phyloP scores from a whole-genome alignment of 2,329 filamentous ascomycete species.

The Mollisiaceae sp. region DNA sequence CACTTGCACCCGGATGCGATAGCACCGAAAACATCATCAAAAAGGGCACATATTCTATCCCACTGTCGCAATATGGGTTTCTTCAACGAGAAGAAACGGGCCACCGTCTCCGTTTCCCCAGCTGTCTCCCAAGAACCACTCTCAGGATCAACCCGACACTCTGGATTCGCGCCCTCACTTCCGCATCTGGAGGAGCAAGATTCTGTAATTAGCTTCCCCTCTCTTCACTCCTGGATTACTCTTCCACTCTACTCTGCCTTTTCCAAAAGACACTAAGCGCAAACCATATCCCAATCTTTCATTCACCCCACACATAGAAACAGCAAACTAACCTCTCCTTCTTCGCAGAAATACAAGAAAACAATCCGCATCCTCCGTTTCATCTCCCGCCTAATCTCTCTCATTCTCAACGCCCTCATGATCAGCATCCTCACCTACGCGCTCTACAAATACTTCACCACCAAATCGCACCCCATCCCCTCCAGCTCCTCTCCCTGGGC shows the following conservation, averaged over 20 bases:
- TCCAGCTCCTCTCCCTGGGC: conserved; percentile 22
- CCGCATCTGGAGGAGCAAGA: conserved; percentile 27
- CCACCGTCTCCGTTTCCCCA: conserved; percentile 54
- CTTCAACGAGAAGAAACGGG: conserved; percentile 17
- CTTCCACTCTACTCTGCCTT: not conserved
- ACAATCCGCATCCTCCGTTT: conserved; percentile 33
- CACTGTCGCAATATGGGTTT: conserved; percentile 17
- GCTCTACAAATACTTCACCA: conserved; percentile 31
- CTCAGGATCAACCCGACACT: conserved; percentile 9
- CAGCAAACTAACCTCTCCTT: not conserved
- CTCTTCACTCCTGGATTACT: not conserved
- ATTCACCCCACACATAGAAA: not conserved
- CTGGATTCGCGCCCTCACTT: conserved; percentile 14
- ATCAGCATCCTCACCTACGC: conserved; percentile 29
- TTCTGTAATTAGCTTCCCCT: conserved; percentile 15
- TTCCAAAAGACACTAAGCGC: not conserved
- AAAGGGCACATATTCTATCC: not conserved
- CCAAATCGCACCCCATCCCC: conserved; percentile 6
- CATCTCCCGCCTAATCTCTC: conserved; percentile 25
- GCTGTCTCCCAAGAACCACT: conserved; percentile 11
- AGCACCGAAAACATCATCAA: not conserved
- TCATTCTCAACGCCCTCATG: conserved; percentile 29
- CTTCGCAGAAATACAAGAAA: conserved; percentile 28
- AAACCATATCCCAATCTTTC: not conserved
- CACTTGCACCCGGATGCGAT: not conserved